Conservation (phyloP, 768 basidiomycete species). For the Leucogyrophana mollusca region DNA sequence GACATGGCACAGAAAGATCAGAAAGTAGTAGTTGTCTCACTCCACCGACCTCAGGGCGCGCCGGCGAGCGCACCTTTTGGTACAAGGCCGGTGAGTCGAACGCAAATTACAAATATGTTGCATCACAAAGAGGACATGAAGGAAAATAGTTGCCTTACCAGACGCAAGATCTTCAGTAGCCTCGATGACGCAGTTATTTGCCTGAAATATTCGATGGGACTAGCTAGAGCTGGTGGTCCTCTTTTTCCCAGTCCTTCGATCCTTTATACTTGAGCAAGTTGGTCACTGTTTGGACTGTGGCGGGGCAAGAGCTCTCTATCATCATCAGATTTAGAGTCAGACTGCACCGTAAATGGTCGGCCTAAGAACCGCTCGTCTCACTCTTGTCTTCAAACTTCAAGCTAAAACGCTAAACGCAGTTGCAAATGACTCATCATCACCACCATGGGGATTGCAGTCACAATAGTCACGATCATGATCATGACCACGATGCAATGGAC, state of each 20-base stretch:
- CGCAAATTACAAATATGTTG: constrained; percentile 83
- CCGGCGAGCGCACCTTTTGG: constrained; percentile 80
- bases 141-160: constrained; percentile 21
- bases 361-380: too few relatives aligned
- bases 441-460: constrained; percentile 52
- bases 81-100: constrained; percentile 64
- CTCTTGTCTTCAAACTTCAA: too few relatives aligned
- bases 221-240: too few relatives aligned
- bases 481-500: constrained; percentile 40
- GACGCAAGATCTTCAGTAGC: not conserved
- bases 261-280: too few relatives aligned
- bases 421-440: constrained; percentile 55
- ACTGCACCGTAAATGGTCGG: constrained; percentile 9
- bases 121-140: constrained; percentile 46
- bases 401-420: too few relatives aligned
- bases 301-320: not conserved
- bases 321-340: constrained; percentile 5
- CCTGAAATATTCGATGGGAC: too few relatives aligned
- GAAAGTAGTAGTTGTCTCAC: constrained; percentile 67
- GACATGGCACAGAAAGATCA: constrained; percentile 39
- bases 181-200: too few relatives aligned
- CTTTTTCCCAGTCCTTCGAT: too few relatives aligned
- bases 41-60: constrained; percentile 60
- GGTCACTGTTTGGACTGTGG: too few relatives aligned
- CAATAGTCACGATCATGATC: constrained; percentile 56